Conservation (phyloP, 2,329 filamentous ascomycete species). For the Fusarium haematococcum region DNA sequence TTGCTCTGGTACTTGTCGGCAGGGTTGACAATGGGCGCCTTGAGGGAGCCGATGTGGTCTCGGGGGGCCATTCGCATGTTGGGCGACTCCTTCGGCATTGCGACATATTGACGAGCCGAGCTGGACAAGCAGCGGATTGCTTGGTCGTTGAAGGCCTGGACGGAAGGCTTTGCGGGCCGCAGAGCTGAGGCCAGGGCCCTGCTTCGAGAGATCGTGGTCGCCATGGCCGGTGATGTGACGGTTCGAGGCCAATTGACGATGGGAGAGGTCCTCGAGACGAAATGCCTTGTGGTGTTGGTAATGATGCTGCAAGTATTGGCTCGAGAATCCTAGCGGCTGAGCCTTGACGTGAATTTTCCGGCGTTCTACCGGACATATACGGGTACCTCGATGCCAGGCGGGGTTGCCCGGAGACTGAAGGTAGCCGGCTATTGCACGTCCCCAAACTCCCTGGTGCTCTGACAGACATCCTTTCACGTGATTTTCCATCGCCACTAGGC, state of each 20-base stretch:
- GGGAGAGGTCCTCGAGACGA: conserved; percentile 41
- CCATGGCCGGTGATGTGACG: conserved; percentile 61
- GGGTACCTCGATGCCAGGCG: conserved; percentile 18
- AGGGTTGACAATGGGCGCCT: conserved; percentile 87
- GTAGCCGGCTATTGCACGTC: conserved; percentile 34
- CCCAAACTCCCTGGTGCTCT: neutral
- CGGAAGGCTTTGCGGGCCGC: conserved; percentile 61
- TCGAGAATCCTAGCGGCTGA: conserved; percentile 40
- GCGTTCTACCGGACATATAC: conserved; percentile 45
- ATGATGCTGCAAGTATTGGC: conserved; percentile 46
- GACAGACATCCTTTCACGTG: conserved; percentile 39
- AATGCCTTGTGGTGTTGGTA: conserved; percentile 47
- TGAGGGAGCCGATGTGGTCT: conserved; percentile 71
- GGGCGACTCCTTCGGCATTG: conserved; percentile 69
- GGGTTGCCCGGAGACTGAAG: neutral
- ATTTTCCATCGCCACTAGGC: conserved; percentile 21
- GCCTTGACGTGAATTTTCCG: conserved; percentile 40
- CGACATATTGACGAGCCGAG: conserved; percentile 62
- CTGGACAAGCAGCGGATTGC: conserved; percentile 63
- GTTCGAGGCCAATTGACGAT: conserved; percentile 60
- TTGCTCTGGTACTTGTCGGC: conserved; percentile 93
- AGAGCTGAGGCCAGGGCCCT: conserved; percentile 68
- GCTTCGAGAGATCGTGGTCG: conserved; percentile 69
- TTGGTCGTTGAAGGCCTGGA: conserved; percentile 55
- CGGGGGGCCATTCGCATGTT: conserved; percentile 77